These are phyloP conservation scores for Bruguiera sexangula DNA, from an alignment of 345 rosid genomes.

Conservation along the genomic window DNA sequence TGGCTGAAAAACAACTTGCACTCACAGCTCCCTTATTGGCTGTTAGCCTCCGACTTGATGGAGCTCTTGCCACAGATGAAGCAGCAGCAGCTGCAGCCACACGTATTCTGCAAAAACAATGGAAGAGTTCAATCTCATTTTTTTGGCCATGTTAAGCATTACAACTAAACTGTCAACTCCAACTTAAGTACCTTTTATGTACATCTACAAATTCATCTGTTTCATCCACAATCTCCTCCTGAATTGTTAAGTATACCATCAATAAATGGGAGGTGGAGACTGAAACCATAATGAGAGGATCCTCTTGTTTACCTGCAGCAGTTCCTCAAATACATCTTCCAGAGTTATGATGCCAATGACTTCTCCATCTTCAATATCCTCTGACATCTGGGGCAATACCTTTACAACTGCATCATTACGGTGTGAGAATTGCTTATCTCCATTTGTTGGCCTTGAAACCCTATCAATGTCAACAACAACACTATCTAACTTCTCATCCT, in stretches of 20 bases:
- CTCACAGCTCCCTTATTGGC: conserved; percentile 57
- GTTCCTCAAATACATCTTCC: conserved; percentile 98
- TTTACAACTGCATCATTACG: conserved; percentile 33
- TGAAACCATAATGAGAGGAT: conserved; percentile 2
- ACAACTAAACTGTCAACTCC: neutral
- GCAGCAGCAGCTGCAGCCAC: conserved; percentile 99
- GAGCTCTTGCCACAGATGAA: conserved; percentile 77
- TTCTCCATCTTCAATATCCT: conserved; percentile 89
- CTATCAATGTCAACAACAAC: conserved; percentile 65
- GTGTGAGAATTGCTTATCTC: conserved; percentile 27
- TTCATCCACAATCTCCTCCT: conserved; percentile 99
- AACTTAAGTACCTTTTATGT: conserved; percentile 62
- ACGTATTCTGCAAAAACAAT: conserved; percentile 59
- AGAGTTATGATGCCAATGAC: conserved; percentile 90
- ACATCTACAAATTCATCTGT: conserved; percentile 96
- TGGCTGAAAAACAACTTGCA: conserved; percentile 2
- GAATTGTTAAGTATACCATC: conserved; percentile 14
- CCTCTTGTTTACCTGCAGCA: conserved; percentile 54
- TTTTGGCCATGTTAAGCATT: neutral
- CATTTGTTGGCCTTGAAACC: conserved; percentile 28
- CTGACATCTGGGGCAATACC: conserved; percentile 46
- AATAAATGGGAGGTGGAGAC: neutral
- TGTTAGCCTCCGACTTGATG: conserved; percentile 71
- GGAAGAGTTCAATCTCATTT: neutral
- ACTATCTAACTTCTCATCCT: conserved; percentile 48